Percentiles rank a stretch among this genome's conserved stretches.
phyloP scores from a whole-genome alignment of 306 rosid genomes.

The Rosa multiflora region DNA sequence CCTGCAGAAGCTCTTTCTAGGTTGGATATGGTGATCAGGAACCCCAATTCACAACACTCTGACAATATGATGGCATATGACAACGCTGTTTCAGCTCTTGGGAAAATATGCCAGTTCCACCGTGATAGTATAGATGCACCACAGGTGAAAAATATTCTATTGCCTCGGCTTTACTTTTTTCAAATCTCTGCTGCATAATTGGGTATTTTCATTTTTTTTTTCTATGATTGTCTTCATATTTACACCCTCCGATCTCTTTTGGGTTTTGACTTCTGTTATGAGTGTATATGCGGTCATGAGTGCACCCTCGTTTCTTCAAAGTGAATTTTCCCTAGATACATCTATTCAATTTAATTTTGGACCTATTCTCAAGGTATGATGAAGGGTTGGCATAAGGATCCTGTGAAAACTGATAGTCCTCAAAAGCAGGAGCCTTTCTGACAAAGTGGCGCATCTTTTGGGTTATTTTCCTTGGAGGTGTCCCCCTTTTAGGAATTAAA shows the following conservation, averaged over 20 bases:
- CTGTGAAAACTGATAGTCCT: not conserved
- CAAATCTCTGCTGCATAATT: not conserved
- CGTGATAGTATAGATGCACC: conserved; percentile 83
- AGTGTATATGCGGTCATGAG: not conserved
- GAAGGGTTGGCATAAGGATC: not conserved
- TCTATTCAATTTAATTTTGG: no score
- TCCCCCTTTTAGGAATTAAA: no score
- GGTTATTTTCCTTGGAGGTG: no score
- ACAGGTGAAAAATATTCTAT: conserved; percentile 49
- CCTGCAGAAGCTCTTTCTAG: conserved; percentile 87
- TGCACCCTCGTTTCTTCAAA: not conserved
- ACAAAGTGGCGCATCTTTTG: not conserved
- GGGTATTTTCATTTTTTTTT: not conserved
- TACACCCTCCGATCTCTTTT: not conserved
- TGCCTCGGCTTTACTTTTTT: not conserved
- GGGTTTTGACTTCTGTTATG: not conserved
- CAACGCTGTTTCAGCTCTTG: conserved; percentile 96
- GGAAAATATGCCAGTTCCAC: conserved; percentile 84
- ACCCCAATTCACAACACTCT: conserved; percentile 71
- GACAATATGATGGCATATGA: conserved; percentile 94
- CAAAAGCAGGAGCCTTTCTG: not conserved
- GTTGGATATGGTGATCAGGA: conserved; percentile 78
- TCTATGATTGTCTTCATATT: not conserved
- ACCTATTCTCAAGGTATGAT: not conserved
- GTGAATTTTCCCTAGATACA: not conserved